phyloP scores from a whole-genome alignment of 2,329 filamentous ascomycete genomes.

The Didymella arachidicola region DNA sequence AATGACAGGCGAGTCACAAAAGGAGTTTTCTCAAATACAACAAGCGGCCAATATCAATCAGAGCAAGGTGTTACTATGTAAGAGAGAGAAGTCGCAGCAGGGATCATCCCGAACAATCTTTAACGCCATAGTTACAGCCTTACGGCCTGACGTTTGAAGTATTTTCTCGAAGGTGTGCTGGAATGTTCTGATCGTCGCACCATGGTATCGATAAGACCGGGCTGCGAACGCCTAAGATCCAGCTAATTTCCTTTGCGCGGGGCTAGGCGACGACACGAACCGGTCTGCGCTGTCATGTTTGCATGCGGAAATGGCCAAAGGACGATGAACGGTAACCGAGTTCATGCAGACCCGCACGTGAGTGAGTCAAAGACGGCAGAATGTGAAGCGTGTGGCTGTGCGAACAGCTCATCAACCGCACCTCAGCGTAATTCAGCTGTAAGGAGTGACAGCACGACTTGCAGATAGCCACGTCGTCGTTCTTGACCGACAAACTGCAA shows the following conservation, averaged over 20 bases:
- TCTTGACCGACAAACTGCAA: constrained; percentile 33
- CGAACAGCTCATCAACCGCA: constrained; percentile 35
- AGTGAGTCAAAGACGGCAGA: constrained; percentile 21
- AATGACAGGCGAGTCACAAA: constrained; percentile 22
- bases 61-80: constrained; percentile 22
- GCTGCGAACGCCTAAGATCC: constrained; percentile 22
- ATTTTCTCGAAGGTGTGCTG: constrained; percentile 19
- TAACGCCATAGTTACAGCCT: constrained; percentile 25
- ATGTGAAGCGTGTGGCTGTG: constrained; percentile 31
- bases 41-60: constrained; percentile 11
- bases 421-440: constrained; percentile 6
- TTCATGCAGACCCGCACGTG: constrained; percentile 33
- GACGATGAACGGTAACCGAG: constrained; percentile 31
- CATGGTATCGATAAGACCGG: constrained; percentile 30
- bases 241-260: constrained; percentile 25
- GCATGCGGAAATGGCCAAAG: constrained; percentile 27
- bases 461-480: constrained; percentile 39
- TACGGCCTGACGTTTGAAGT: constrained; percentile 23
- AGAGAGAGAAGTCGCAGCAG: constrained; percentile 16
- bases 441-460: constrained; percentile 32
- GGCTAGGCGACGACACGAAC: constrained; percentile 20
- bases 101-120: constrained; percentile 10
- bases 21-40: constrained; percentile 1
- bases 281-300: constrained; percentile 24
- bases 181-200: constrained; percentile 24